Conservation (phyloP, 2,329 filamentous ascomycete genomes). For the Fusarium robinianum region DNA sequence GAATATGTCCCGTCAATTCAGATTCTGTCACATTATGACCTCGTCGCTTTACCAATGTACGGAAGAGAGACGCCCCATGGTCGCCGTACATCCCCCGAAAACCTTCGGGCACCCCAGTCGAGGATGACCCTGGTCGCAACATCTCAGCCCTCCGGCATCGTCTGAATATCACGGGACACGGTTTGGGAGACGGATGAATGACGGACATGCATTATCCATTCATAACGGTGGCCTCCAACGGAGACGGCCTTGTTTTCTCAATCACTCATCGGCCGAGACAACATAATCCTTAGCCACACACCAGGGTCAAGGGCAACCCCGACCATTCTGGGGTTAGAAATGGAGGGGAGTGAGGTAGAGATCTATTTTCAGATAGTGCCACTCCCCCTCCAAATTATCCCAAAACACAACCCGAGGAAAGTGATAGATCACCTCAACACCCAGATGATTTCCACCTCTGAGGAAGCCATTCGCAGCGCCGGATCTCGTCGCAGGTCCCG, state of each 20-base stretch:
- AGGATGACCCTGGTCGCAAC: constrained; percentile 17
- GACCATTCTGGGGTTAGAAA: constrained; percentile 6
- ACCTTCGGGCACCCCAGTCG: constrained; percentile 11
- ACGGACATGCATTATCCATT: constrained; percentile 18
- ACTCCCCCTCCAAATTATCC: constrained; percentile 21
- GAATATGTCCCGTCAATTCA: constrained; percentile 9
- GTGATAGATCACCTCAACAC: constrained; percentile 30
- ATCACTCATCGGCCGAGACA: constrained; percentile 30
- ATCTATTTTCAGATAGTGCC: constrained; percentile 28
- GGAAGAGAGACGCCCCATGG: too few species aligned
- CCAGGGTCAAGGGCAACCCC: constrained; percentile 11
- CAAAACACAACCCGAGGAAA: constrained; percentile 16
- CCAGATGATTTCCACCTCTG: constrained; percentile 20
- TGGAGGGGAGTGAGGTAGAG: constrained; percentile 11
- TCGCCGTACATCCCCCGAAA: too few species aligned
- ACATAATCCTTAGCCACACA: constrained; percentile 25
- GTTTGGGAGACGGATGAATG: constrained; percentile 23
- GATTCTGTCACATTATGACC: constrained; percentile 15
- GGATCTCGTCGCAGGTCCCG: constrained; percentile 27
- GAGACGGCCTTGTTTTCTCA: constrained; percentile 39
- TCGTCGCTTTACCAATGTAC: background rate
- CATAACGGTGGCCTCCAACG: constrained; percentile 27
- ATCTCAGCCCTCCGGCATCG: constrained; percentile 28
- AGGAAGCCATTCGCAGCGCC: constrained; percentile 28
- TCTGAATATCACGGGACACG: constrained; percentile 29